These are phyloP conservation scores for Beverwykella pulmonaria DNA, from an alignment of 495 filamentous ascomycete genomes.

Conservation along the genomic window DNA sequence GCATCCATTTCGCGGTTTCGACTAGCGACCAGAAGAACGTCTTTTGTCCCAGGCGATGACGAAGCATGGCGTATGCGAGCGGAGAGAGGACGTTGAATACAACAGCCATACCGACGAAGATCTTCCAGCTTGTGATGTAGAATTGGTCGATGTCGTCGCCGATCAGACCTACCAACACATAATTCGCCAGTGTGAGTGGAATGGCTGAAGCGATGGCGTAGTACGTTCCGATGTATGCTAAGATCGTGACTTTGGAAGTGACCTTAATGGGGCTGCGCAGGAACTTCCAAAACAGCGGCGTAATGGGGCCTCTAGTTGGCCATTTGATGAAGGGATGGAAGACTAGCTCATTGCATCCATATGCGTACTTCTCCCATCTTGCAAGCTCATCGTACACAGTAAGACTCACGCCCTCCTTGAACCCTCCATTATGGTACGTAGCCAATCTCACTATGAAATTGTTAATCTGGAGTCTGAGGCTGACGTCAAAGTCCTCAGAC, in stretches of 20 bases:
- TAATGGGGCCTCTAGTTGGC: slow-evolving; percentile 36
- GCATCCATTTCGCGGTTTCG: slow-evolving; percentile 75
- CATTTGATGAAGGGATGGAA: slow-evolving; percentile 63
- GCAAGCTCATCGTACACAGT: slow-evolving; percentile 79
- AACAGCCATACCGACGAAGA: slow-evolving; percentile 73
- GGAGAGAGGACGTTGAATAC: slow-evolving; percentile 73
- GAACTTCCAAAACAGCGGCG: slow-evolving; percentile 38
- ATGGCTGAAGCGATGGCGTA: slow-evolving; percentile 50
- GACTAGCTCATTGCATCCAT: slow-evolving; percentile 76
- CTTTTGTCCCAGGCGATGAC: slow-evolving; percentile 66
- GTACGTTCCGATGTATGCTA: slow-evolving; percentile 44
- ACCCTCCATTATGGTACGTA: slow-evolving; percentile 71
- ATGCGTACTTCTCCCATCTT: slow-evolving; percentile 81
- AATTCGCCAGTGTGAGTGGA: slow-evolving; percentile 46
- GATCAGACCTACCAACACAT: slow-evolving; percentile 62
- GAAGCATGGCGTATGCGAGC: slow-evolving; percentile 65
- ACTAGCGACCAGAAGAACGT: slow-evolving; percentile 51
- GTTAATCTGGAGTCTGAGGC: slow-evolving; percentile 68
- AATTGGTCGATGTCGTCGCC: slow-evolving; percentile 73
- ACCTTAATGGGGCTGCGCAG: slow-evolving; percentile 39
- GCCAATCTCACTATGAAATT: slow-evolving; percentile 73
- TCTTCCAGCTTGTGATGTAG: slow-evolving; percentile 75
- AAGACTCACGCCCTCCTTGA: slow-evolving; percentile 77
- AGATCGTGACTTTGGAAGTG: slow-evolving; percentile 41
- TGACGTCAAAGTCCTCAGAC: slow-evolving; percentile 81